Conservation (phyloP, 2,329 filamentous ascomycete species). For the Clonostachys solani region DNA sequence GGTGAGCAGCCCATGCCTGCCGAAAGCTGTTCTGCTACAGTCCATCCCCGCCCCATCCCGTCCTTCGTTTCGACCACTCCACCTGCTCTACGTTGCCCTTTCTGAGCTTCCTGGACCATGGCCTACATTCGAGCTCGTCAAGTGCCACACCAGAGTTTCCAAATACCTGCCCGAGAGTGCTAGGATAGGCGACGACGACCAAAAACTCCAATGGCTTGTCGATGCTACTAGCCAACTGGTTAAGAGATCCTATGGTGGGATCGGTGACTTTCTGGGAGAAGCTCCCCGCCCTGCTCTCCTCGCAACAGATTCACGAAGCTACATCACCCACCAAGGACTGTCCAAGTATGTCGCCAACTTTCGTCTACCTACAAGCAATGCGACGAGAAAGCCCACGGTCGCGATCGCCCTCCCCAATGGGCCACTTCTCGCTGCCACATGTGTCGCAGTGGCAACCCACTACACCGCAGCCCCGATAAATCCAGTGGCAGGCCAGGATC, state of each 20-base stretch:
- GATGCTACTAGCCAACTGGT: slow-evolving; percentile 13
- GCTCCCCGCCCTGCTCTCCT: slow-evolving; percentile 19
- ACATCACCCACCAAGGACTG: slow-evolving; percentile 24
- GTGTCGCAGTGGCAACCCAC: slow-evolving; percentile 41
- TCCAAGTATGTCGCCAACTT: slow-evolving; percentile 24
- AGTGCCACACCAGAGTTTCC: slow-evolving; percentile 25
- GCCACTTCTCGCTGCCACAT: slow-evolving; percentile 43
- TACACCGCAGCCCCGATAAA: slow-evolving; percentile 50
- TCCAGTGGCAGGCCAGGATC: slow-evolving; percentile 38
- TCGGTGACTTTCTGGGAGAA: slow-evolving; percentile 27
- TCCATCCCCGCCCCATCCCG: slow-evolving; percentile 10
- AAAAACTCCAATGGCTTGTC: slow-evolving; percentile 7
- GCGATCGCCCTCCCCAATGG: slow-evolving; percentile 50
- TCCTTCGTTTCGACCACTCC: slow-evolving; percentile 14
- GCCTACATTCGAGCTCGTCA: slow-evolving; percentile 20
- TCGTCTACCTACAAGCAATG: slow-evolving; percentile 13
- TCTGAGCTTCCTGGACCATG: slow-evolving; percentile 16
- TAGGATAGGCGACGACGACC: slow-evolving; percentile 15
- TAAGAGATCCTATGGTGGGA: slow-evolving; percentile 25
- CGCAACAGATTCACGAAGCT: slow-evolving; percentile 11
- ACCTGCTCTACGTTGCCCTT: slow-evolving; percentile 15
- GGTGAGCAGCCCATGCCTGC: slow-evolving; percentile 3
- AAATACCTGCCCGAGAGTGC: slow-evolving; percentile 27
- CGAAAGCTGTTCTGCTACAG: slow-evolving; percentile 11
- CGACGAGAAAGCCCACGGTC: slow-evolving; percentile 31